phyloP scores from a whole-genome alignment of 768 basidiomycete genomes.

The Collybia sordida region DNA sequence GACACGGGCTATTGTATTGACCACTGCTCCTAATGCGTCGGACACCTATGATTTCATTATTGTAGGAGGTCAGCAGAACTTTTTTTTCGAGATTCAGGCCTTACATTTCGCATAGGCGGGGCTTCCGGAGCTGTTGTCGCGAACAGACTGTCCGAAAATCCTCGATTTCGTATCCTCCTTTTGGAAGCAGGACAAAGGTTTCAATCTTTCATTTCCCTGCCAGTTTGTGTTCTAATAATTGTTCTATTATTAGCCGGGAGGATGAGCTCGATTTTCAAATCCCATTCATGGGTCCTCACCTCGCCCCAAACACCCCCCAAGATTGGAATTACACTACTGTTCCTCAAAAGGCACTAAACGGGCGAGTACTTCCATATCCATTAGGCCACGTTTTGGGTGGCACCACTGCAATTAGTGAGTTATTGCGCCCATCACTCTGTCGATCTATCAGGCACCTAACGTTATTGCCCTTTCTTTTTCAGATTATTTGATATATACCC shows the following conservation, averaged over 20 bases:
- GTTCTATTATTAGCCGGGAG: slow-evolving; percentile 1
- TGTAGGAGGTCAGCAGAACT: not conserved
- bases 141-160: slow-evolving; percentile 17
- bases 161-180: slow-evolving; percentile 13
- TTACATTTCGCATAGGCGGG: slow-evolving; percentile 7
- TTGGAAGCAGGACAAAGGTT: slow-evolving; percentile 17
- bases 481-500: not conserved
- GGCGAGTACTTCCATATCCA: slow-evolving; percentile 1
- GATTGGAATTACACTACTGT: slow-evolving; percentile 11
- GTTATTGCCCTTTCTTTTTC: not conserved
- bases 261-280: slow-evolving; percentile 4
- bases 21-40: not conserved
- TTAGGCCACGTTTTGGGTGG: slow-evolving; percentile 9
- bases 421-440: not conserved
- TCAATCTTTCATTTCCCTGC: not conserved
- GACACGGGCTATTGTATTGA: not conserved
- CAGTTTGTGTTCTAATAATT: not conserved
- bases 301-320: slow-evolving; percentile 2
- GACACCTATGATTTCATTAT: not conserved
- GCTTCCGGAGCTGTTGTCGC: slow-evolving; percentile 21
- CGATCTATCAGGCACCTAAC: not conserved
- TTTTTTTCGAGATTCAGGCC: too few species aligned
- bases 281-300: slow-evolving; percentile 4
- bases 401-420: slow-evolving; percentile 5
- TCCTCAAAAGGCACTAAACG: slow-evolving; percentile 2